Conservation (phyloP, 2,329 filamentous ascomycete genomes). For the Cryoendolithus antarcticus region DNA sequence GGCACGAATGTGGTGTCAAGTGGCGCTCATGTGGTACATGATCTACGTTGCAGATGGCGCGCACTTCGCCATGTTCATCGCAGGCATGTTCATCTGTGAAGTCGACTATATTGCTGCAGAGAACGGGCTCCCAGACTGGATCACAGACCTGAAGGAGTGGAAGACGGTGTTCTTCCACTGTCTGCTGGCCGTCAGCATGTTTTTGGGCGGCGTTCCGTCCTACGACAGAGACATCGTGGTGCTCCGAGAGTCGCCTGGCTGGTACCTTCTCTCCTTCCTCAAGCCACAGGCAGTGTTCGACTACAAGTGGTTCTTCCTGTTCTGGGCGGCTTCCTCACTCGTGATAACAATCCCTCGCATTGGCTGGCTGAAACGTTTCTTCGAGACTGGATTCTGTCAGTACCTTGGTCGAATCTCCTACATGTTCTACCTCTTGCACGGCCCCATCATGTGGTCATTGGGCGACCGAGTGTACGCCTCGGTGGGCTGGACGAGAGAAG, state of each 20-base stretch:
- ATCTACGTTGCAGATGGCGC: slow-evolving; percentile 56
- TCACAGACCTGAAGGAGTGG: slow-evolving; percentile 35
- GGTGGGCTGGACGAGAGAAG: slow-evolving; percentile 41
- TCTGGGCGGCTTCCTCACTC: slow-evolving; percentile 46
- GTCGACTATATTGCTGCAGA: slow-evolving; percentile 43
- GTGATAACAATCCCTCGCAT: slow-evolving; percentile 46
- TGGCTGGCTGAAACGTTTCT: slow-evolving; percentile 45
- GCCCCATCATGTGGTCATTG: slow-evolving; percentile 46
- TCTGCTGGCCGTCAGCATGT: slow-evolving; percentile 42
- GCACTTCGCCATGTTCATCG: slow-evolving; percentile 49
- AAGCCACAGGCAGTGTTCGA: slow-evolving; percentile 22
- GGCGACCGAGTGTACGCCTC: slow-evolving; percentile 54
- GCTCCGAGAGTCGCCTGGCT: slow-evolving; percentile 45
- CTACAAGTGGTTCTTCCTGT: slow-evolving; percentile 44
- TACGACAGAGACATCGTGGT: slow-evolving; percentile 37
- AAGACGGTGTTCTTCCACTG: slow-evolving; percentile 42
- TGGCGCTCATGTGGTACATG: slow-evolving; percentile 49
- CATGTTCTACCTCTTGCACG: slow-evolving; percentile 52
- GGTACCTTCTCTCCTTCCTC: slow-evolving; percentile 47
- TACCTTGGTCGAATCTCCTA: slow-evolving; percentile 52
- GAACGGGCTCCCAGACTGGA: slow-evolving; percentile 38
- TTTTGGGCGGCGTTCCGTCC: slow-evolving; percentile 50
- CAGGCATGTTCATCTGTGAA: slow-evolving; percentile 51
- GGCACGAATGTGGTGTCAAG: slow-evolving; percentile 43
- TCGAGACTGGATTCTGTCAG: slow-evolving; percentile 47